These are phyloP conservation scores for Solanum chiquidenum DNA, from an alignment of 257 asterid species.

Conservation along the genomic window DNA sequence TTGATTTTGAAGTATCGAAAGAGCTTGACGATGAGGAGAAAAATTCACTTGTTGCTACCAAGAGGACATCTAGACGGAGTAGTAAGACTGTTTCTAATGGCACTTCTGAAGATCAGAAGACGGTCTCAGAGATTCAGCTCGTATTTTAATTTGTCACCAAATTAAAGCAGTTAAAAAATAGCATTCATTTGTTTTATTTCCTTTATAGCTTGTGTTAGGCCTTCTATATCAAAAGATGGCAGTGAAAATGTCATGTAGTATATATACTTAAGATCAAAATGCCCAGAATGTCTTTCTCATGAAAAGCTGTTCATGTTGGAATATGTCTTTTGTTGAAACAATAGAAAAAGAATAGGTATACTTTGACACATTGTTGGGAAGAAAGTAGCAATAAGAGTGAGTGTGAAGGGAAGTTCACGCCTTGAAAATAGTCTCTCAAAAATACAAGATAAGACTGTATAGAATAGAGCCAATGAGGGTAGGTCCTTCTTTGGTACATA, in stretches of 20 bases:
- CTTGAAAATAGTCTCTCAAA: not conserved
- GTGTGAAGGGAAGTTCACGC: not conserved
- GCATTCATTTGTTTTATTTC: not conserved
- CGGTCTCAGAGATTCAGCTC: not conserved
- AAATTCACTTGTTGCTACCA: conserved; percentile 23
- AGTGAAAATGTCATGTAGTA: not conserved
- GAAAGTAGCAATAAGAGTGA: not conserved
- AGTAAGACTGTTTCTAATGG: conserved; percentile 11
- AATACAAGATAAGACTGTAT: not conserved
- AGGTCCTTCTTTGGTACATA: not conserved
- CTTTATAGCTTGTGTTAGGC: not conserved
- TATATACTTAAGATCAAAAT: not conserved
- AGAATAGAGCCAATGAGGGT: not conserved
- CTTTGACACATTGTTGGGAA: not conserved
- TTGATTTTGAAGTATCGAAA: conserved; percentile 1
- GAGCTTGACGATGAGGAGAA: conserved; percentile 22
- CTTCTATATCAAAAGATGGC: not conserved
- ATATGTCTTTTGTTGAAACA: not conserved
- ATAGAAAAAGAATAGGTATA: not conserved
- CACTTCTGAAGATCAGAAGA: conserved; percentile 3
- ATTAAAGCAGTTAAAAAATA: not conserved
- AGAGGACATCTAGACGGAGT: conserved; percentile 14
- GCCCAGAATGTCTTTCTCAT: not conserved
- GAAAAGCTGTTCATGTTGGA: not conserved
- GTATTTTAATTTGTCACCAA: not conserved